Evolutionary conservation across 768 basidiomycete genomes (phyloP), one percentile per base, ranked within the genome.

Genomic region (Nevesoporus exiguus): DNA sequence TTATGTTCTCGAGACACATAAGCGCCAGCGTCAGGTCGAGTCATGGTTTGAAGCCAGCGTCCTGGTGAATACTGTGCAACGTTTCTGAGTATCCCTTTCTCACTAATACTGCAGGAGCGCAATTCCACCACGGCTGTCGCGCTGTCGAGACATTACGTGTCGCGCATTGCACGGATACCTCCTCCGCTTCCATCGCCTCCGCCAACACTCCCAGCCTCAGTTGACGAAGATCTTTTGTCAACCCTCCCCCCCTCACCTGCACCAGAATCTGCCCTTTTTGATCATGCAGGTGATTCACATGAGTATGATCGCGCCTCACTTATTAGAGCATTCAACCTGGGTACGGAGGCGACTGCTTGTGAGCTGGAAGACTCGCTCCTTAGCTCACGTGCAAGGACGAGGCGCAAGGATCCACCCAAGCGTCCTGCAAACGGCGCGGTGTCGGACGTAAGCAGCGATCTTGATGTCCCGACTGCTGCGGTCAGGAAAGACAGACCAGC

Each of bases 1-100:
- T 52, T 93, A 92, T 62, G 76, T 82, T 49, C 65, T 84, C 29
- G 84, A 89, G 62, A 88, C 87, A 7, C 82, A 85, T 64, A 84
- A 83, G 65, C 82, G 89, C 47, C 82, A 84, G 68, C 82, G 80
- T 47, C 85, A 88, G 58, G 80, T 92, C 6, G 85, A 84, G 55
- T 79, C 82, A 45, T 88, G 82, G 76, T 92, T 90, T 60, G 83
- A 88, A 64, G 77, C 78, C 25, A 85, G 79, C 65, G 72, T 83
- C 52, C 72, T 82, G 62, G 89, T 90, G 64, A 68, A 79, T 49
- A 33, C 45, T 51, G 34, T 42, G 25, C 50, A 22, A 9, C n/a
- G 5, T 52, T 30, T 48, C 11, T 27, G 6, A 17, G 21, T 9
- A 7, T 3, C 1, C 33, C 9, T 49, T 30, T 25, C 59, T 61